Base-by-base conservation (phyloP, 306 rosid species). In the Herpetospermum pedunculosum region DNA sequence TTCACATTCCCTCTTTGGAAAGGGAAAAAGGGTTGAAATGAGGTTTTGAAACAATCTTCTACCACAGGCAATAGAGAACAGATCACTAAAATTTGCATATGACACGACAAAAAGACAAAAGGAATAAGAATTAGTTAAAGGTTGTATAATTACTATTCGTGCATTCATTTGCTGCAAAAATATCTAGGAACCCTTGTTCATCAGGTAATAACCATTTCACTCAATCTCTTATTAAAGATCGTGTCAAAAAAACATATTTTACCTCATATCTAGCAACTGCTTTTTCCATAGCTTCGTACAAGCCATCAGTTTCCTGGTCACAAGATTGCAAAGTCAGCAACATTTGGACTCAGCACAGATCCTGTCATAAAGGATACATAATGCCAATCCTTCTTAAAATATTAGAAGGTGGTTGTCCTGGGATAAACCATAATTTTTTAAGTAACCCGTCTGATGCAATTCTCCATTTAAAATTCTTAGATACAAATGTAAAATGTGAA, bases 231-330 rank as follows among this genome's bases (percentile, higher is more conserved):
- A 30, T 72, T 2, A 47, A 46, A 62, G 6, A 49, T 41, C 6
- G 11, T 37, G 21, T 40, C 28, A 62, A 19, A n/a, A 59, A 62
- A 12, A 19, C 46, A 47, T 29, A 75, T 47, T 55, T 85, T 84
- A 95, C 99, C 99, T 95, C 99, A 83, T 89, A 88, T 90, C 90
- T 87, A 13, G 92, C 85, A 67, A 95, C 76, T 52, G 97, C 97
- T 58, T 81, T 85, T 78, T 89, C 90, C 97, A 95, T 89, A 69
- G 97, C 97, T 67, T 88, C 88, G 79, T 80, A 83, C 81, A 95
- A 83, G 76, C 84, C 97, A 85, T 82, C 90, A 70, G 96, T 85
- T 84, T 95, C 99, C 99, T 95, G 97, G 85, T 84, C 90, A 92
- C 90, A 87, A 88, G 86, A 95, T 84, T 87, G 96, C 86, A 88